A percentile compares a stretch with the other conserved stretches of the same genome.
phyloP scores from a whole-genome alignment of 768 basidiomycete species.

The Naematelia aurantialba region DNA sequence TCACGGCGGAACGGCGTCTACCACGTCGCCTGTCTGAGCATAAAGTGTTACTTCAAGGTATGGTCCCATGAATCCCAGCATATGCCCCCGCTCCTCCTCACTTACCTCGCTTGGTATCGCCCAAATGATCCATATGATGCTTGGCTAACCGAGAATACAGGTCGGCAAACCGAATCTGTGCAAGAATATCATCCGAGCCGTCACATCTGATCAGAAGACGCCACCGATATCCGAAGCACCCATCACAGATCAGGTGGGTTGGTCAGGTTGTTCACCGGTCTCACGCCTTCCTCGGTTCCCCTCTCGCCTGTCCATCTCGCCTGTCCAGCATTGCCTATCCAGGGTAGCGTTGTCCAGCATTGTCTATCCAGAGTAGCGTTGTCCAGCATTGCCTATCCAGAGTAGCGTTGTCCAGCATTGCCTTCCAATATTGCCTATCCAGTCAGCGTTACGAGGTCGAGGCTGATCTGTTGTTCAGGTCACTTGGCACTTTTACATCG shows the following conservation, averaged over 20 bases:
- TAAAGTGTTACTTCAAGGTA: constrained; percentile 93
- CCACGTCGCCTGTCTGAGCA: constrained; percentile 79
- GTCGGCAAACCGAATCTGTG: constrained; percentile 85
- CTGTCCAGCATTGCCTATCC: constrained; percentile 9
- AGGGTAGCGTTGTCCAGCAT: too few relatives aligned
- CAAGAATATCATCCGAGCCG: constrained; percentile 84
- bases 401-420: too few relatives aligned
- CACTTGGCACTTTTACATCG: constrained; percentile 89
- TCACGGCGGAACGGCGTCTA: constrained; percentile 91
- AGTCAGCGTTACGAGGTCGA: constrained; percentile 6
- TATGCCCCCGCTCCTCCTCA: neutral
- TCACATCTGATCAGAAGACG: constrained; percentile 78
- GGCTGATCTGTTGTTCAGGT: constrained; percentile 58
- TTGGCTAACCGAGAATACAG: constrained; percentile 52
- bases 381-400: too few relatives aligned
- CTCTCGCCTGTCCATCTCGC: neutral
- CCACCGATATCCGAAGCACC: constrained; percentile 74
- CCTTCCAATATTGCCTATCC: neutral
- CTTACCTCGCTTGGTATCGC: neutral
- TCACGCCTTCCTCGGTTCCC: neutral
- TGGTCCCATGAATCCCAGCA: constrained; percentile 48
- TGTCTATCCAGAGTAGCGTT: too few relatives aligned
- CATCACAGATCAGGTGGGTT: constrained; percentile 71
- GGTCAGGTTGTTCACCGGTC: neutral
- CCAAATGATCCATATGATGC: neutral